Percentiles rank a stretch among this genome's conserved stretches.
phyloP scores from a whole-genome alignment of 2,329 filamentous ascomycete genomes.

The Colletotrichum gigasporum region DNA sequence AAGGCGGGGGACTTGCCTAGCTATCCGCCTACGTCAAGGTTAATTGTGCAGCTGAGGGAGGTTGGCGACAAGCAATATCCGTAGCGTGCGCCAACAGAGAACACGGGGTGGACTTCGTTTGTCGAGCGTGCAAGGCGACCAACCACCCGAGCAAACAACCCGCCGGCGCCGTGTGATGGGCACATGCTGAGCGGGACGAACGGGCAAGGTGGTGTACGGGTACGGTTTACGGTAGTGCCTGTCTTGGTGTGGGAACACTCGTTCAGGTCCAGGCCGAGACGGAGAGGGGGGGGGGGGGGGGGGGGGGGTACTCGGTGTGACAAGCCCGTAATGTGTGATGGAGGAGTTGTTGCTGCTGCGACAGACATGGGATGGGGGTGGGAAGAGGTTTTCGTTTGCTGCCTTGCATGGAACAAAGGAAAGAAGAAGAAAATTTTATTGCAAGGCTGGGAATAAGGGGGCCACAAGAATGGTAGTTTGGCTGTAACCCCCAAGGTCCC shows the following conservation, averaged over 20 bases:
- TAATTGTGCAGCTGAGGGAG: no score
- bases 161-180: no score
- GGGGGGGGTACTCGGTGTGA: slow-evolving; percentile 22
- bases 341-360: not conserved
- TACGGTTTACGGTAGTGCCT: no score
- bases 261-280: not conserved
- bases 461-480: not conserved
- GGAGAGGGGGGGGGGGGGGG: not conserved
- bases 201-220: not conserved
- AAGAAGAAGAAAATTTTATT: not conserved
- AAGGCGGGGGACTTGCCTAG: no score
- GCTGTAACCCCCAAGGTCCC: no score
- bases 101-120: no score
- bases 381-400: no score
- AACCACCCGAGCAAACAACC: no score
- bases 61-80: no score
- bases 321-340: slow-evolving; percentile 15
- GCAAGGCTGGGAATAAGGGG: slow-evolving; percentile 15
- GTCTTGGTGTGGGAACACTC: slow-evolving; percentile 16
- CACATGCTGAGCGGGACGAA: not conserved
- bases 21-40: no score
- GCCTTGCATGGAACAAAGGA: not conserved
- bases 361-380: not conserved
- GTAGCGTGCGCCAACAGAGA: no score
- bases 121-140: no score